Evolutionary conservation across 2,329 filamentous ascomycete species (phyloP).

Genomic region (Xylaria hypoxylon): DNA sequence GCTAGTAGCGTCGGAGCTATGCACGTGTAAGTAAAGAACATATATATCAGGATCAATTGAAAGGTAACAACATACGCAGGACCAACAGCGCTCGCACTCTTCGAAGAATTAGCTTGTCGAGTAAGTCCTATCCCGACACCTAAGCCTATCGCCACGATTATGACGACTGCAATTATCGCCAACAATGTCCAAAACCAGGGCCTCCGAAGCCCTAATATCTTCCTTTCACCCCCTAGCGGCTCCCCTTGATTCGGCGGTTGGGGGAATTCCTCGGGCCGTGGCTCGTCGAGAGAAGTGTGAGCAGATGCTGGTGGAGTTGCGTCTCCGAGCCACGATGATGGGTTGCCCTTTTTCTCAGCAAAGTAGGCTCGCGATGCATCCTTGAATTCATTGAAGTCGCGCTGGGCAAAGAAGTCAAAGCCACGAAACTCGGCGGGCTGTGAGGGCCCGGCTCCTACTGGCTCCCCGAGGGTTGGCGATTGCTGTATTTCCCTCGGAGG

Average conservation of each 20-base stretch:
- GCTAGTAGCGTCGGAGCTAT: conserved; percentile 28
- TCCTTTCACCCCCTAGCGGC: conserved; percentile 32
- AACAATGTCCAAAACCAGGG: conserved; percentile 54
- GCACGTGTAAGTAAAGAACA: conserved; percentile 27
- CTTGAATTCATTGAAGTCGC: conserved; percentile 48
- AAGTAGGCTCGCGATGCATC: conserved; percentile 49
- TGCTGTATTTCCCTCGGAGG: conserved; percentile 35
- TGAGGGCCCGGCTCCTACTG: conserved; percentile 25
- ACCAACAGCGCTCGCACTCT: conserved; percentile 24
- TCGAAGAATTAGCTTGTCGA: conserved; percentile 18
- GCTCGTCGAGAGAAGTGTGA: conserved; percentile 34
- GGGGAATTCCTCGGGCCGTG: conserved; percentile 20
- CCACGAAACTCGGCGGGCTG: conserved; percentile 48
- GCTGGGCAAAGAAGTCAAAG: conserved; percentile 50
- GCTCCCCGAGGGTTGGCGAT: conserved; percentile 28
- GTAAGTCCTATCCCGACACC: conserved; percentile 56
- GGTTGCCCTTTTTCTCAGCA: conserved; percentile 35
- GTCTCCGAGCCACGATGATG: conserved; percentile 50
- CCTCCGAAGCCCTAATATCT: conserved; percentile 49
- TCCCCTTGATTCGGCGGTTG: conserved; percentile 16
- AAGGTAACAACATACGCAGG: conserved; percentile 45
- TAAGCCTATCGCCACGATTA: conserved; percentile 51
- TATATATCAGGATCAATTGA: background rate
- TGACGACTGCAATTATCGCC: conserved; percentile 46
- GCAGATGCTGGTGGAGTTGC: conserved; percentile 47